Percentiles rank a stretch among this genome's conserved stretches.
phyloP scores from a whole-genome alignment of 1,139 yeast genomes.

The Pichia sp. region DNA sequence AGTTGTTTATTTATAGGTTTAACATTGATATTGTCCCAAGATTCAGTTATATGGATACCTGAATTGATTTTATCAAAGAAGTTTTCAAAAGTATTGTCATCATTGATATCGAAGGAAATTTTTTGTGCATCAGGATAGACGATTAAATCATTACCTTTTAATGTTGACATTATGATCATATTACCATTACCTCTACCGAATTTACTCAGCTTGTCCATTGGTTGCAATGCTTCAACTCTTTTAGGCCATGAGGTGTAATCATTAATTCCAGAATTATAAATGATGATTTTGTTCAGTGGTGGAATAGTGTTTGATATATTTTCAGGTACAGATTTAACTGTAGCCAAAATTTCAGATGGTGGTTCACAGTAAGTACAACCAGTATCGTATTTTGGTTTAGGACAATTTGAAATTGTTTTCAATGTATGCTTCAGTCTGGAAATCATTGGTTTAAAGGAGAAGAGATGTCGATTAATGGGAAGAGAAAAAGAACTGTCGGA shows the following conservation, averaged over 20 bases:
- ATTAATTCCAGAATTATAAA: constrained; percentile 39
- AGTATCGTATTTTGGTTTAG: constrained; percentile 46
- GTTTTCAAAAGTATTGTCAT: not conserved
- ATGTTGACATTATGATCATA: constrained; percentile 10
- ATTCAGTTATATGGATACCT: constrained; percentile 10
- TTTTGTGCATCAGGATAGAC: constrained; percentile 14
- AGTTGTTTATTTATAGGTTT: constrained; percentile 17
- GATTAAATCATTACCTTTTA: constrained; percentile 6
- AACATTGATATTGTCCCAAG: constrained; percentile 13
- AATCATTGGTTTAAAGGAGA: not conserved
- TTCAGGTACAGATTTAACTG: constrained; percentile 15
- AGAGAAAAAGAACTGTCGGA: not conserved
- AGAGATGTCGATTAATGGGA: not conserved
- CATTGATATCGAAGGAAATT: constrained; percentile 1
- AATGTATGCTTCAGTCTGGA: not conserved
- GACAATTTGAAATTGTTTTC: constrained; percentile 32
- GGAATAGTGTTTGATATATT: constrained; percentile 44
- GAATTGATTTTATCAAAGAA: constrained; percentile 10
- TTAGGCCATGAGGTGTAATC: constrained; percentile 44
- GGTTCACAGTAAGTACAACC: constrained; percentile 54
- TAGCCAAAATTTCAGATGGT: constrained; percentile 25
- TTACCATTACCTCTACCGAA: constrained; percentile 15
- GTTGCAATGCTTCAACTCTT: constrained; percentile 42
- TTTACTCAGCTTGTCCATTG: constrained; percentile 24
- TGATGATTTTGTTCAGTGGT: constrained; percentile 47